A percentile compares a stretch with the other conserved stretches of the same genome.
These are phyloP conservation scores for Aureobasidium sp. DNA, from an alignment of 2,329 filamentous ascomycete species.

Conservation along the genomic window DNA sequence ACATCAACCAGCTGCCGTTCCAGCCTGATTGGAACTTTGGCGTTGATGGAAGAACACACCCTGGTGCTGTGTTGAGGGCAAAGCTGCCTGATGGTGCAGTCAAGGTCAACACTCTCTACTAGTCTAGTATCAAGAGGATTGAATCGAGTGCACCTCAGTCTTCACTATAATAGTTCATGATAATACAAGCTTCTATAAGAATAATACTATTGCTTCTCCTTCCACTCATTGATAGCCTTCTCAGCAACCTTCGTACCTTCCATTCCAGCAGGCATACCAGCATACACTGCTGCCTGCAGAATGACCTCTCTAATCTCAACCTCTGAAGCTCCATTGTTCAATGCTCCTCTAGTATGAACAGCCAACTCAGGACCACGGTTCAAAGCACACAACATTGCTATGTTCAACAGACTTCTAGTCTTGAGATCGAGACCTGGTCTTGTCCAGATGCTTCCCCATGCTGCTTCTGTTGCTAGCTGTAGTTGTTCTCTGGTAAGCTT, in stretches of 20 bases:
- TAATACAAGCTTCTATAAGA: too few species aligned
- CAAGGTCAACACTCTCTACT: conserved; percentile 24
- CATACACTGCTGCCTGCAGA: conserved; percentile 43
- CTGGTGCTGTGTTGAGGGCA: conserved; percentile 36
- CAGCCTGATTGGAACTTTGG: conserved; percentile 41
- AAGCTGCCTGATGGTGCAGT: conserved; percentile 33
- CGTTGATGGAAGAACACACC: conserved; percentile 32
- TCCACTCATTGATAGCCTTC: conserved; percentile 44
- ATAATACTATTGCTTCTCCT: conserved; percentile 24
- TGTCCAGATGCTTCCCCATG: conserved; percentile 57
- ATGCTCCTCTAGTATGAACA: conserved; percentile 53
- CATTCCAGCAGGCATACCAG: conserved; percentile 46
- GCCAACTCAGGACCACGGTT: conserved; percentile 52
- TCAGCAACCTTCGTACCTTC: conserved; percentile 46
- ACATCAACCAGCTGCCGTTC: conserved; percentile 42
- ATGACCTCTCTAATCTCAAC: conserved; percentile 54
- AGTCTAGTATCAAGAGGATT: neutral
- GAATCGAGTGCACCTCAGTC: too few species aligned
- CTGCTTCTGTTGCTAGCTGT: conserved; percentile 48
- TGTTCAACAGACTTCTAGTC: conserved; percentile 53
- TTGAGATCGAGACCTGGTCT: conserved; percentile 54
- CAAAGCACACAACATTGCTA: conserved; percentile 55
- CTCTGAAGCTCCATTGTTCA: conserved; percentile 54
- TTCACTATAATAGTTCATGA: too few species aligned
- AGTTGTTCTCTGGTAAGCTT: too few species aligned